These are phyloP conservation scores for Linum tenue DNA, from an alignment of 345 rosid genomes.

Conservation along the genomic window DNA sequence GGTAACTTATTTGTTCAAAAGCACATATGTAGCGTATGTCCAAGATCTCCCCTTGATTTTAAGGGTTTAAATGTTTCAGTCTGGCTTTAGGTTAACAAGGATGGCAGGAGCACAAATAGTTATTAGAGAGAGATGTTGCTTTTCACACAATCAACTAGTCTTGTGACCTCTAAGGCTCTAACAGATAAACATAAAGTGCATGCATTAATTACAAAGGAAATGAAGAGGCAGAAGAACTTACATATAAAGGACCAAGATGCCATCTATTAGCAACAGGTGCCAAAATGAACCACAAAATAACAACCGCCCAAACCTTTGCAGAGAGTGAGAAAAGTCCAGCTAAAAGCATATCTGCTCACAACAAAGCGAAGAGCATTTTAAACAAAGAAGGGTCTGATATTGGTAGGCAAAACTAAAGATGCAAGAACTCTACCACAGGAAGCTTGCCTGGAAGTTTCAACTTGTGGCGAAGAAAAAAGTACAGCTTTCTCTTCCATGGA, in stretches of 20 bases:
- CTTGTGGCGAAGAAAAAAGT: slow-evolving; percentile 47
- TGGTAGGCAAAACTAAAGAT: slow-evolving; percentile 7
- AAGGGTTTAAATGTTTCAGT: too few relatives aligned
- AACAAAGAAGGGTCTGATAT: slow-evolving; percentile 14
- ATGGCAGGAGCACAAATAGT: too few relatives aligned
- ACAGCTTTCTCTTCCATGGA: slow-evolving; percentile 63
- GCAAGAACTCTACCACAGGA: slow-evolving; percentile 1
- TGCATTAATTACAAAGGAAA: not conserved
- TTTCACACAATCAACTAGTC: too few relatives aligned
- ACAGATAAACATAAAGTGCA: not conserved
- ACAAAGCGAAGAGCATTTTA: slow-evolving; percentile 14
- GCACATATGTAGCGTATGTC: too few relatives aligned
- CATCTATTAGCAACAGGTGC: slow-evolving; percentile 76
- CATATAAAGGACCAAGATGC: slow-evolving; percentile 79
- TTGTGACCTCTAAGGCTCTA: too few relatives aligned
- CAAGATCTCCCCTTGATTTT: too few relatives aligned
- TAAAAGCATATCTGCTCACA: slow-evolving; percentile 58
- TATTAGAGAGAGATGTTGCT: too few relatives aligned
- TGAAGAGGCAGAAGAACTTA: slow-evolving; percentile 33
- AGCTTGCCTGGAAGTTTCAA: slow-evolving; percentile 67
- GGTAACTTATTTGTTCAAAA: too few relatives aligned
- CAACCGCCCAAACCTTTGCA: slow-evolving; percentile 50
- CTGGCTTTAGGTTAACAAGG: too few relatives aligned
- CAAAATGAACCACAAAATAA: slow-evolving; percentile 61
- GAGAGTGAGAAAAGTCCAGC: slow-evolving; percentile 64